Percentiles rank a stretch among this genome's conserved stretches.
phyloP scores from a whole-genome alignment of 495 filamentous ascomycete genomes.

The Bombardia bombarda region DNA sequence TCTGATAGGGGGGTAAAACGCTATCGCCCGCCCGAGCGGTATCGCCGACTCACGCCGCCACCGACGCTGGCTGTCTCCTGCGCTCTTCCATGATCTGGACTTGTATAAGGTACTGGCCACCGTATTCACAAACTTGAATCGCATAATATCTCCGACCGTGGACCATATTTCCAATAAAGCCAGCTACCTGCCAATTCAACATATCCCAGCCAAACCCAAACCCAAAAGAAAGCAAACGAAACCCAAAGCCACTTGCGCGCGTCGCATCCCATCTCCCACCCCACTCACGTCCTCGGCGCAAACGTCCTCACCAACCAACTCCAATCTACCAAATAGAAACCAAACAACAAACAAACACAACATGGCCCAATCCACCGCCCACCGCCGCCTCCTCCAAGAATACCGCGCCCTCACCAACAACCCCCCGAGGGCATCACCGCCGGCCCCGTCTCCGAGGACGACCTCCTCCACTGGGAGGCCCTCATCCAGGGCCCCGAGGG shows the following conservation, averaged over 20 bases:
- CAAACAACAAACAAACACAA: background rate
- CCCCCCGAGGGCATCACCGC: constrained; percentile 93
- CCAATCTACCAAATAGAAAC: background rate
- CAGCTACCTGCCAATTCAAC: no score
- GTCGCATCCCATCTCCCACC: background rate
- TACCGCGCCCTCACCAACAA: constrained; percentile 71
- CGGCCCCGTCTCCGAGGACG: constrained; percentile 86
- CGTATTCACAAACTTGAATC: no score
- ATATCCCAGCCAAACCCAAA: no score
- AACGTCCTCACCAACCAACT: no score
- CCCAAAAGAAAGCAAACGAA: no score
- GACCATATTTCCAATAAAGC: no score
- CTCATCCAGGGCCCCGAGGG: constrained; percentile 91
- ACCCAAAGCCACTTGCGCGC: background rate
- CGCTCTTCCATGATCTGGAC: no score
- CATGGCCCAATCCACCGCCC: constrained; percentile 63
- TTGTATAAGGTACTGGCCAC: no score
- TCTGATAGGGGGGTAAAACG: no score
- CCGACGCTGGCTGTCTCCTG: background rate
- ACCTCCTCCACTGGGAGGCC: constrained; percentile 95
- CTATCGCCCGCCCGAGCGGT: background rate
- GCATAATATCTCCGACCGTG: no score
- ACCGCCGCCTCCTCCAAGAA: constrained; percentile 93
- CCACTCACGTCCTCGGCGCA: background rate
- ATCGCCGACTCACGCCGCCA: background rate